Evolutionary conservation across 169 alveolate species (phyloP), one percentile per base, ranked within the genome.

Genomic region (Eimeria brunetti): DNA sequence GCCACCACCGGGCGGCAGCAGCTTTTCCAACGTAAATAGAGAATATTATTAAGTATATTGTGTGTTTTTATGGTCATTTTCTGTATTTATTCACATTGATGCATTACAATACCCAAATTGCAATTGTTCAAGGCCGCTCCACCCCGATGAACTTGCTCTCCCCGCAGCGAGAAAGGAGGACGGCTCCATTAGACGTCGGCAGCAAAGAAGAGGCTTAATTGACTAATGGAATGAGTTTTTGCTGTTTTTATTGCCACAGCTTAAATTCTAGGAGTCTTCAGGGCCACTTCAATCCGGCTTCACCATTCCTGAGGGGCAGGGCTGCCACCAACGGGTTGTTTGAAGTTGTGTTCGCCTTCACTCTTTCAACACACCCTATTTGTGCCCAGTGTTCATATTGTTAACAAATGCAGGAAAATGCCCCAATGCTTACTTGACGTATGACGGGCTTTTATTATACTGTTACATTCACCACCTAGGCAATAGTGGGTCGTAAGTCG

Each of bases 1-100:
- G 83, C 83, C 83, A 73, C 56, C 33, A 73, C 67, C 60, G 7
- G 14, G 60, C 60, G 33, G 83, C 56, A 18, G 83, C 83, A 73
- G 33, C 53, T 30, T 38, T 14, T 38, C 7, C 24, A 0, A 73
- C 38, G 20, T 73, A 38, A 38, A 73, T 20, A n/a, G 30, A 4
- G 41, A 18, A 2, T 73, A 9, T 73, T 73, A n/a, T 38, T 6
- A 2, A 38, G 18, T 7, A 18, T 38, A 18, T 1, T 73, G 11
- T 1, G 1, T 20, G 30, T 33, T 7, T 73, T 12, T 16, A 69
- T 1, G 14, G 9, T 5, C 7, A 12, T 69, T 11, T 36, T 33
- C 80, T 12, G 9, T 33, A 33, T 69, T 14, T 33, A 16, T 33
- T 27, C 1, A 18, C 67, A 1, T 58, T 58, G 24, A 20, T 24